Conservation (phyloP, 169 alveolate species). For the Cryptosporidium meleagridis region DNA sequence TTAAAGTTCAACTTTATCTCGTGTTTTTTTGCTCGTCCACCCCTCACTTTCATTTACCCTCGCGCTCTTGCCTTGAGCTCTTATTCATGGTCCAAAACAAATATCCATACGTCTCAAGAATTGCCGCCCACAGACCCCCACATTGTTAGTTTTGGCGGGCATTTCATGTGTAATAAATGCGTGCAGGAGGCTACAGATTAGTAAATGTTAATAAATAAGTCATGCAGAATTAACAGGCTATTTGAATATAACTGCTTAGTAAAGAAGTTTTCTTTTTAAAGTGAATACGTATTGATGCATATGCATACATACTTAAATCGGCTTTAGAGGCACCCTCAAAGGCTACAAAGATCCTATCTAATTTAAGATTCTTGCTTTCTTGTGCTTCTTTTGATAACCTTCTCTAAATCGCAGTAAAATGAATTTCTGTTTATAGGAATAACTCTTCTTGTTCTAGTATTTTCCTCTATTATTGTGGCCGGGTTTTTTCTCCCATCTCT, state of each 20-base stretch:
- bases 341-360: neutral
- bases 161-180: neutral
- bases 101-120: constrained; percentile 30
- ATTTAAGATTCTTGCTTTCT: neutral
- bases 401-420: constrained; percentile 40
- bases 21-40: constrained; percentile 15
- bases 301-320: no score
- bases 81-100: constrained; percentile 36
- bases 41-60: constrained; percentile 46
- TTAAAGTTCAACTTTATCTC: neutral
- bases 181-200: neutral
- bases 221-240: no score
- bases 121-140: constrained; percentile 10
- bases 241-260: no score
- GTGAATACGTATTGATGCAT: neutral
- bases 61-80: constrained; percentile 26
- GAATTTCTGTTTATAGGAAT: constrained; percentile 15
- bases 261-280: no score
- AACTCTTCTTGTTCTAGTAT: neutral
- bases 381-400: constrained; percentile 8
- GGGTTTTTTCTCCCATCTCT: neutral
- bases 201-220: no score
- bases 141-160: neutral
- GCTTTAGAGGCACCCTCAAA: neutral
- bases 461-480: neutral